Evolutionary conservation across 306 rosid genomes (phyloP), one percentile per base, ranked within the genome.

Genomic region (Cucurbita argyrosperma): DNA sequence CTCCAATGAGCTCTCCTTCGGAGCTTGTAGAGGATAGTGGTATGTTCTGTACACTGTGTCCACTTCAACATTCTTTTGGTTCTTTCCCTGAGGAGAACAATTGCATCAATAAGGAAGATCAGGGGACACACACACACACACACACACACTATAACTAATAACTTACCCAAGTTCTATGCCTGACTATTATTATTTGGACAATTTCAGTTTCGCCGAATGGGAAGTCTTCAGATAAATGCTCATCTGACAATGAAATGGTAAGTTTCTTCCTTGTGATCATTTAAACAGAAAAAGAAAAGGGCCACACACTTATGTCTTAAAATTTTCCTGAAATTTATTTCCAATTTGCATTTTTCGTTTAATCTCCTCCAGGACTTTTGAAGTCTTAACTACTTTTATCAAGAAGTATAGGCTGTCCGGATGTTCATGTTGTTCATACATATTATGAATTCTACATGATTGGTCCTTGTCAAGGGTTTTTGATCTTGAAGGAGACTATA

Each of bases 1-100:
- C 83, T 76, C 77, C 85, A 63, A 84, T 85, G 71, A 88, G 89
- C 82, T 76, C 91, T 79, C 79, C 82, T 19, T 86, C 91, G 59
- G 90, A 80, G 76, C 67, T 75, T 77, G 83, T 68, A 63, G 85
- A 82, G 58, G 85, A 87, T 83, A 85, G 83, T 57, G 83, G 87
- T 78, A 82, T 81, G 85, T 74, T 73, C 62, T 43, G 75, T 76
- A 66, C 56, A 59, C 75, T 46, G 81, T 76, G 30, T 42, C 26
- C 12, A 39, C 55, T 72, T 63, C 55, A 58, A 18, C 79, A 60
- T 73, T 69, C 80, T 82, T 77, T 69, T 69, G 72, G 72, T 43
- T 23, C 7, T 69, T 26, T 26, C 13, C 45, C 54, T 23, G 57
- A 69, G 7, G 49, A 21, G 38, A 62, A 62, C 6, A 12, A 46